Percentiles rank a stretch among this genome's conserved stretches.
phyloP scores from a whole-genome alignment of 768 basidiomycete genomes.

The Tricholoma hemisulphureum region DNA sequence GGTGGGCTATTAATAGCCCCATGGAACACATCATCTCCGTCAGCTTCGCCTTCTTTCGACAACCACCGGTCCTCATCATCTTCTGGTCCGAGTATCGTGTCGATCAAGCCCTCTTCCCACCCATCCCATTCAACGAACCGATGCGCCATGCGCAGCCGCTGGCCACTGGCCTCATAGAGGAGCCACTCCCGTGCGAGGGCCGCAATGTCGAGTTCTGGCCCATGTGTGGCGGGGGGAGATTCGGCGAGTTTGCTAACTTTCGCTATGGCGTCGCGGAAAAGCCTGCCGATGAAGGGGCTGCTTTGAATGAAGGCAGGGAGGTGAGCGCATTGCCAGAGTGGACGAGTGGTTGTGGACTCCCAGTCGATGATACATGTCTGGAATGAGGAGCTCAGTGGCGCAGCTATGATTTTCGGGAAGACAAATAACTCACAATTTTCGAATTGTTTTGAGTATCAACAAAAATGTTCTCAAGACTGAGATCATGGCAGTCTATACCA shows the following conservation, averaged over 20 bases:
- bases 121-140: conserved; percentile 87
- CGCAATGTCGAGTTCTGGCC: conserved; percentile 32
- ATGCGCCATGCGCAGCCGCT: conserved; percentile 71
- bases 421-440: conserved; percentile 58
- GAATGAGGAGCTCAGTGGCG: conserved; percentile 6
- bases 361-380: conserved; percentile 88
- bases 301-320: conserved; percentile 76
- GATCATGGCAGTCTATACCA: conserved; percentile 80
- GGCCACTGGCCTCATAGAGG: conserved; percentile 64
- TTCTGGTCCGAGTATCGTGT: conserved; percentile 70
- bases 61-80: conserved; percentile 76
- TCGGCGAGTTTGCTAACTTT: conserved; percentile 35
- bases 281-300: conserved; percentile 68
- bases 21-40: conserved; percentile 18
- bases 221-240: conserved; percentile 18
- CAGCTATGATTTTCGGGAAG: neutral
- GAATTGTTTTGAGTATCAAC: conserved; percentile 68
- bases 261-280: conserved; percentile 66
- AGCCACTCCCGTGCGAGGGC: conserved; percentile 69
- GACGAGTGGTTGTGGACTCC: conserved; percentile 88
- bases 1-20: conserved; percentile 23
- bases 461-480: conserved; percentile 83
- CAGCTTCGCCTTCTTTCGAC: conserved; percentile 24
- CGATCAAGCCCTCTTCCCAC: conserved; percentile 84
- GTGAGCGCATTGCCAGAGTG: conserved; percentile 83